phyloP scores from a whole-genome alignment of 2,329 filamentous ascomycete genomes.

The Tolypocladium cylindrosporum region DNA sequence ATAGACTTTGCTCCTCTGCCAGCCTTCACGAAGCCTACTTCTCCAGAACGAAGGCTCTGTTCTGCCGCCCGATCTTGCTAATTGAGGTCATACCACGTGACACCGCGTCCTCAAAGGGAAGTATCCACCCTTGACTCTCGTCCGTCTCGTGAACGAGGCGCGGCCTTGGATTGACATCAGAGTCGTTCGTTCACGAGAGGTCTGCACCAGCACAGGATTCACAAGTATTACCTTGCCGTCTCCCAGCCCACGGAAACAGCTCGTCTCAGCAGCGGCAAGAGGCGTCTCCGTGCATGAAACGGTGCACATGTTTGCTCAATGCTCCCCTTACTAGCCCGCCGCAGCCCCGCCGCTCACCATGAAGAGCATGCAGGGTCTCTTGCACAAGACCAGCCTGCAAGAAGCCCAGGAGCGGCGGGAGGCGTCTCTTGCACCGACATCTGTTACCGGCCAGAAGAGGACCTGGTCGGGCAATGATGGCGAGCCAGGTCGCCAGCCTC shows the following conservation, averaged over 20 bases:
- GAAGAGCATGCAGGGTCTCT: constrained; percentile 29
- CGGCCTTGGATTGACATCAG: too few species aligned
- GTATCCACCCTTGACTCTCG: background rate
- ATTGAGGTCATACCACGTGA: constrained; percentile 12
- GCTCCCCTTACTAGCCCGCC: background rate
- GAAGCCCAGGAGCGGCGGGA: constrained; percentile 29
- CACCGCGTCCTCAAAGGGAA: constrained; percentile 9
- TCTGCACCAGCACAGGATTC: background rate
- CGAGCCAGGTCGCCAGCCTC: constrained; percentile 3
- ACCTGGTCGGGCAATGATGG: constrained; percentile 14
- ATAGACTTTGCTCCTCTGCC: too few species aligned
- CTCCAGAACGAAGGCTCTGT: too few species aligned
- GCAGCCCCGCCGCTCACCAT: constrained; percentile 14
- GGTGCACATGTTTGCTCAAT: background rate
- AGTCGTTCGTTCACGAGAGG: background rate
- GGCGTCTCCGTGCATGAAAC: background rate
- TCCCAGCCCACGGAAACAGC: background rate
- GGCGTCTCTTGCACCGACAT: constrained; percentile 23
- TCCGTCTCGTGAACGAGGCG: background rate
- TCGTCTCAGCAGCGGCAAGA: background rate
- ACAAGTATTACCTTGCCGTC: background rate
- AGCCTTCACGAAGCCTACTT: too few species aligned
- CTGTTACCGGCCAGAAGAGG: constrained; percentile 41
- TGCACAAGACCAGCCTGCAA: constrained; percentile 42
- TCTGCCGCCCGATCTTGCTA: background rate